A percentile compares a stretch with the other conserved stretches of the same genome.
Conservation (phyloP, 1,284 basidiomycete species). For the Phlebopus sp. region DNA sequence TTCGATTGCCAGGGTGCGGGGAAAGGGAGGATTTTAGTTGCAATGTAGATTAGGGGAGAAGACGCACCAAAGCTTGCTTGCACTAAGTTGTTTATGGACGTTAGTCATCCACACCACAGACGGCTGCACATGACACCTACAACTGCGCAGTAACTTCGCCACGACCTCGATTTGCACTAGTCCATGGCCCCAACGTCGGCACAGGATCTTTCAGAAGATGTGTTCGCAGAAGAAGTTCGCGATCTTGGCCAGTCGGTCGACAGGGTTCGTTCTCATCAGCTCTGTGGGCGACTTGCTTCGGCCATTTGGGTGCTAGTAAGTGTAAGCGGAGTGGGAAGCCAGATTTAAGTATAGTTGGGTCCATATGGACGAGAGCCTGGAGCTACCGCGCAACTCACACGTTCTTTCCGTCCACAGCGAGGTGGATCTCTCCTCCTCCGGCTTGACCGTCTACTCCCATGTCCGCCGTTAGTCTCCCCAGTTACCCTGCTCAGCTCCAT, state of each 20-base stretch:
- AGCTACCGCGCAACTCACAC: conserved; percentile 20
- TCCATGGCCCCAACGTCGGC: too few species aligned
- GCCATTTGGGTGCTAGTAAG: conserved; percentile 11
- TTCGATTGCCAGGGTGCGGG: conserved; percentile 34
- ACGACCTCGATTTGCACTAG: too few species aligned
- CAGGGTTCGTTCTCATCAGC: too few species aligned
- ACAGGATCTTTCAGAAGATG: too few species aligned
- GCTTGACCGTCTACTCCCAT: conserved; percentile 31
- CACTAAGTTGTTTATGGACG: not conserved
- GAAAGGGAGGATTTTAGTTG: conserved; percentile 32
- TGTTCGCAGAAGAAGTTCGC: not conserved
- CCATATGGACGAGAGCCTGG: conserved; percentile 28
- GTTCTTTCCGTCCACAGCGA: conserved; percentile 12
- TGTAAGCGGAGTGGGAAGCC: conserved; percentile 33
- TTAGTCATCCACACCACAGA: not conserved
- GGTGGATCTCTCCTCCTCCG: not conserved
- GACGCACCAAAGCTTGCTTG: not conserved
- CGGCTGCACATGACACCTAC: too few species aligned
- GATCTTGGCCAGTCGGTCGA: too few species aligned
- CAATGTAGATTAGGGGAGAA: not conserved
- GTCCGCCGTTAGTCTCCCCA: conserved; percentile 45
- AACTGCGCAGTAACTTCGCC: too few species aligned
- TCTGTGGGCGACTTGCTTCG: not conserved
- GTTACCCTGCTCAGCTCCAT: conserved; percentile 30
- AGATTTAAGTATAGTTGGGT: conserved; percentile 33